Base-by-base conservation (phyloP, 2,329 filamentous ascomycete genomes). In the Exophiala xenobiotica region DNA sequence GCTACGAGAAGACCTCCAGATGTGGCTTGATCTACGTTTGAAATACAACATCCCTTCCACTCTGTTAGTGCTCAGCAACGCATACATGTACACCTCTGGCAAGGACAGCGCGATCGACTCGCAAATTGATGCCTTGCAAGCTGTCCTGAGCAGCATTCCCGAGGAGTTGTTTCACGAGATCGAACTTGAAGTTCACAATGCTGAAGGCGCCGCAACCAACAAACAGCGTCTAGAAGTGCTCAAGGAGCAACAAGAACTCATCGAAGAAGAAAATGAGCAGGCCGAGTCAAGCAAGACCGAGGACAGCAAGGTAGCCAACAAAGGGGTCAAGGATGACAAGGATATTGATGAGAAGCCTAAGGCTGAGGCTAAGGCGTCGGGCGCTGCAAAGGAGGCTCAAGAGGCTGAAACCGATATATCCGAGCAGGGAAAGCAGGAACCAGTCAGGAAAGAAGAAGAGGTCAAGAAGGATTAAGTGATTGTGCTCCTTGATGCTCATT, bases 101-200 rank as follows among this genome's bases (percentile, higher is more conserved):
- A 90, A 91, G 63, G 88, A 92, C 43, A 77, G 79, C 42, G 90
- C 95, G 65, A 88, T 93, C 64, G 84, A 87, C 24, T 88, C 83
- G 56, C 92, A 97, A 74, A 90, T 99, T 53, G 91, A 96, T 61
- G 90, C 93, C 0, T 81, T 99, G 42, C 89, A 91, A 54, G 88
- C 90, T 49, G 93, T 99, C 4, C 78, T 99, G 33, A 95, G 89
- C 33, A 91, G 88, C 54, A 97, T 99, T 57, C 93, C 93, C 2
- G 93, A 99, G 72, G 93, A 99, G 71, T 80, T 99, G 33, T 99
- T 95, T 88, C 93, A 99, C 78, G 93, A 99, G 77, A 96, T 99
- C 58, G 93, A 97, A 73, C 86, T 99, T 24, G 93, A 99, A 75
- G 90, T 99, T 7, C 90, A 96, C 78, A 95, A 86, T 56, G 91